A percentile compares a stretch with the other conserved stretches of the same genome.
Conservation (phyloP, 139 green algal species). For the Closterium sp. region DNA sequence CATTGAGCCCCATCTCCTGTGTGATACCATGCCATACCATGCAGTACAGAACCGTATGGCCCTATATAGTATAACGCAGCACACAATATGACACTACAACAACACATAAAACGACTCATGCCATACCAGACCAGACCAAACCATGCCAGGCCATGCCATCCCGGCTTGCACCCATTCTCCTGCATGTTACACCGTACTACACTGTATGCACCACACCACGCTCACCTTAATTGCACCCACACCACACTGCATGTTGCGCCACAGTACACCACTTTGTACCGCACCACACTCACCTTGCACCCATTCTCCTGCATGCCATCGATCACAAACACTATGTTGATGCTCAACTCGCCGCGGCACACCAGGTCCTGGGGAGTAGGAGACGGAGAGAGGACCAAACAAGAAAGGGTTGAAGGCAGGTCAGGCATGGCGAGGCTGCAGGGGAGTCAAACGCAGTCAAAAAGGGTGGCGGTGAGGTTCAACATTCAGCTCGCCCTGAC, state of each 20-base stretch:
- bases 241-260: constrained; percentile 23
- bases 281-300: constrained; percentile 28
- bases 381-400: neutral
- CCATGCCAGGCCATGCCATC: no score
- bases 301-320: constrained; percentile 90
- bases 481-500: constrained; percentile 56
- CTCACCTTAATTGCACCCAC: neutral
- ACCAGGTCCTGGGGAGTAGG: neutral
- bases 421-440: neutral
- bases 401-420: neutral
- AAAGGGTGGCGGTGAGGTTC: no score
- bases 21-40: no score
- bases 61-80: no score
- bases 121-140: no score
- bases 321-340: constrained; percentile 86
- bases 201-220: no score
- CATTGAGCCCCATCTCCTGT: no score
- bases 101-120: no score
- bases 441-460: no score
- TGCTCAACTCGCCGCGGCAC: constrained; percentile 60
- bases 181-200: neutral
- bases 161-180: no score
- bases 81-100: no score
- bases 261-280: neutral
- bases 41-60: no score